A percentile compares a stretch with the other conserved stretches of the same genome.
Conservation (phyloP, 192 early-diverging fungal species). For the Rhizoclosmatium globosum region DNA sequence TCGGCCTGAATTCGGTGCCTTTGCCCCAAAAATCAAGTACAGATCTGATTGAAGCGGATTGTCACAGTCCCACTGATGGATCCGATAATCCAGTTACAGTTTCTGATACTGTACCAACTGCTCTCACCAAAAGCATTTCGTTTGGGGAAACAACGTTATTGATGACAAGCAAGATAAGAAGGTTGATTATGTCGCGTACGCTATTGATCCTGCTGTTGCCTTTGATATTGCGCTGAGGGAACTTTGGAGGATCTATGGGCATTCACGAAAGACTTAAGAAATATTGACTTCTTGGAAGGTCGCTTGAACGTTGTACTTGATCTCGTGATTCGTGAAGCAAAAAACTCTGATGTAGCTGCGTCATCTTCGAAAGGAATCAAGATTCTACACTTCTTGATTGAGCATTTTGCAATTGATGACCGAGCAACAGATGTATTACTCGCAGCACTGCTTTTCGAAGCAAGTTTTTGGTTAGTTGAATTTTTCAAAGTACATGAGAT, state of each 20-base stretch:
- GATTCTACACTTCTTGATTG: not conserved
- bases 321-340: not conserved
- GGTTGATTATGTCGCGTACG: not conserved
- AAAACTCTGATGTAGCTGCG: not conserved
- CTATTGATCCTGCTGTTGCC: too few relatives aligned
- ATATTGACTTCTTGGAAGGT: not conserved
- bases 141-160: not conserved
- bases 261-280: not conserved
- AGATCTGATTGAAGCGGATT: not conserved
- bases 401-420: slow-evolving; percentile 5
- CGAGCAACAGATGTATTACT: not conserved
- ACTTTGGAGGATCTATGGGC: not conserved
- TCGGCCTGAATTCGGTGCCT: too few relatives aligned
- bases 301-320: not conserved
- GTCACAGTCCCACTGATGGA: not conserved
- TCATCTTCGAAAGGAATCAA: not conserved
- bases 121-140: not conserved
- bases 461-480: not conserved
- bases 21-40: not conserved
- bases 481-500: not conserved
- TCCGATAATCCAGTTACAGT: not conserved
- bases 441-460: slow-evolving; percentile 4
- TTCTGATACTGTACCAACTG: too few relatives aligned
- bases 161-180: not conserved
- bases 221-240: not conserved